Percentiles rank a stretch among this genome's conserved stretches.
These are phyloP conservation scores for Ramalina peruviana DNA, from an alignment of 495 filamentous ascomycete genomes.

Conservation along the genomic window DNA sequence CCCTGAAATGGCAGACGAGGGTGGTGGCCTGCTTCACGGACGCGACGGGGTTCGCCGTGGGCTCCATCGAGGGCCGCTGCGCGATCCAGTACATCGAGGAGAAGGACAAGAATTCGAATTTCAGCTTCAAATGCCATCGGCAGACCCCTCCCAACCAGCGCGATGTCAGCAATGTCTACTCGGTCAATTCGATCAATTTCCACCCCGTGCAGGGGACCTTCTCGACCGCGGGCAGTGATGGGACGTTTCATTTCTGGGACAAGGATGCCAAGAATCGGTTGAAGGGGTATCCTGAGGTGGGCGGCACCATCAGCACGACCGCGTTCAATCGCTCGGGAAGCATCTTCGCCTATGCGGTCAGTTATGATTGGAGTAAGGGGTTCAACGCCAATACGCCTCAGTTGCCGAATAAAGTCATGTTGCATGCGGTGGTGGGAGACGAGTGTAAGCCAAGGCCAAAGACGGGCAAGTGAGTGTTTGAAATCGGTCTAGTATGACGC, in stretches of 20 bases:
- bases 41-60: conserved; percentile 71
- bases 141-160: conserved; percentile 49
- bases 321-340: conserved; percentile 63
- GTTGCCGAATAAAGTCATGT: conserved; percentile 69
- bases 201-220: conserved; percentile 81
- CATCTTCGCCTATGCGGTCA: conserved; percentile 82
- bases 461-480: conserved; percentile 49
- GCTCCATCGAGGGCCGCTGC: conserved; percentile 80
- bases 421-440: conserved; percentile 62
- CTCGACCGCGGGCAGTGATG: conserved; percentile 78
- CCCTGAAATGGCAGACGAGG: conserved; percentile 78
- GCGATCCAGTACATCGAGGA: conserved; percentile 83
- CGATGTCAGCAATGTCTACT: conserved; percentile 66
- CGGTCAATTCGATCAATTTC: conserved; percentile 81
- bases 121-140: conserved; percentile 90
- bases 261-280: conserved; percentile 76
- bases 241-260: conserved; percentile 85
- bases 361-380: conserved; percentile 93
- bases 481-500: neutral
- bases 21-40: conserved; percentile 76
- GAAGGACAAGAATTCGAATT: conserved; percentile 68
- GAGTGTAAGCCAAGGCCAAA: conserved; percentile 70
- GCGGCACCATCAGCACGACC: conserved; percentile 64
- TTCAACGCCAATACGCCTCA: conserved; percentile 56
- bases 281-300: conserved; percentile 76